These are phyloP conservation scores for Lasiodiplodia theobromae DNA, from an alignment of 2,329 filamentous ascomycete species.

Conservation along the genomic window DNA sequence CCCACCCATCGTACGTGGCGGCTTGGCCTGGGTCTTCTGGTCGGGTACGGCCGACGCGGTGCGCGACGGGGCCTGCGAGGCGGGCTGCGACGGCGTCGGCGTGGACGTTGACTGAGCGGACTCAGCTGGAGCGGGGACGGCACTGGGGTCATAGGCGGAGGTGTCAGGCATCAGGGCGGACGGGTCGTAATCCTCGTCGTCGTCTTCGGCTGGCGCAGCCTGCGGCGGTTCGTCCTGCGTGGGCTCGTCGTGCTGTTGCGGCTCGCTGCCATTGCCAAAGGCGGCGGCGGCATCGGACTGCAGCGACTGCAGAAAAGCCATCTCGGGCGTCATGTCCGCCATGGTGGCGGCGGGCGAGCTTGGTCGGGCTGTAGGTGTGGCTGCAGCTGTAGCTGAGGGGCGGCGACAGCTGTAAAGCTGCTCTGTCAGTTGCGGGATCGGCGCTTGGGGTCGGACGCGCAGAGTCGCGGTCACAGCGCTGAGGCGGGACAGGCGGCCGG, in stretches of 20 bases:
- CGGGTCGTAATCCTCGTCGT: constrained; percentile 46
- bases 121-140: constrained; percentile 25
- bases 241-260: constrained; percentile 28
- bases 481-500: constrained; percentile 3
- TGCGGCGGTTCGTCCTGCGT: constrained; percentile 34
- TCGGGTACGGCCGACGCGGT: constrained; percentile 33
- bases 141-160: constrained; percentile 34
- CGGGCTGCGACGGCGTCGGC: constrained; percentile 39
- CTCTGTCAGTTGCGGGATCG: constrained; percentile 21
- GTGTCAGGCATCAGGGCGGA: constrained; percentile 37
- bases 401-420: constrained; percentile 17
- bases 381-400: constrained; percentile 13
- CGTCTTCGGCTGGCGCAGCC: constrained; percentile 34
- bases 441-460: constrained; percentile 5
- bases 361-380: constrained; percentile 4
- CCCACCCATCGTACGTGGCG: constrained; percentile 64
- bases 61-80: constrained; percentile 31
- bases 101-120: constrained; percentile 39
- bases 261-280: constrained; percentile 46
- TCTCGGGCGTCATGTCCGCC: constrained; percentile 62
- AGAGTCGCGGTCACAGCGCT: constrained; percentile 12
- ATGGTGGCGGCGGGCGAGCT: constrained; percentile 41
- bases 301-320: constrained; percentile 61
- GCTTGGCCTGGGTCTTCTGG: constrained; percentile 38
- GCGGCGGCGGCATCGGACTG: constrained; percentile 50